These are phyloP conservation scores for Pythium angustatum DNA, from an alignment of 352 stramenopile genomes.

Conservation along the genomic window DNA sequence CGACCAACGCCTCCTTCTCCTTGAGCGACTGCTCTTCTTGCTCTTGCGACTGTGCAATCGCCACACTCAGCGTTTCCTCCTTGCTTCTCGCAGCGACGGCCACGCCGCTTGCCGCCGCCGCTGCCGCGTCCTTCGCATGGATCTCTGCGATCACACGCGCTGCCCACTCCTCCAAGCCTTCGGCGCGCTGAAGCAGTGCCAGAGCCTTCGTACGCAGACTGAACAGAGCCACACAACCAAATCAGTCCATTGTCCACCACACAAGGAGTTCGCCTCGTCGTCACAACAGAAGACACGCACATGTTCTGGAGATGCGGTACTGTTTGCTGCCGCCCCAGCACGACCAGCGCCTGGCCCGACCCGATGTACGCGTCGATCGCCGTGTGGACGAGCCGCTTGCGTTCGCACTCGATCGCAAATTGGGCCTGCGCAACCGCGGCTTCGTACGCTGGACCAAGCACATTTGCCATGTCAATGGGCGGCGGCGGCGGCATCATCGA, in stretches of 20 bases:
- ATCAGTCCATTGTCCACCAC: too few species aligned
- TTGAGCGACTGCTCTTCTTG: slow-evolving; percentile 36
- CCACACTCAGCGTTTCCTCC: slow-evolving; percentile 38
- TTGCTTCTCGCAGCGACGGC: slow-evolving; percentile 4
- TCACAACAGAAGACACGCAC: slow-evolving; percentile 23
- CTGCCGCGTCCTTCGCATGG: slow-evolving; percentile 4
- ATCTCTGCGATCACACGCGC: slow-evolving; percentile 39
- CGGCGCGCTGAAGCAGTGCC: slow-evolving; percentile 68
- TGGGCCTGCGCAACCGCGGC: slow-evolving; percentile 63
- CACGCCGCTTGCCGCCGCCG: not conserved
- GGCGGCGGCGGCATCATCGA: slow-evolving; percentile 17
- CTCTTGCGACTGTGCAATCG: slow-evolving; percentile 53
- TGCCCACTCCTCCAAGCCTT: slow-evolving; percentile 68
- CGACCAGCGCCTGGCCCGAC: slow-evolving; percentile 66
- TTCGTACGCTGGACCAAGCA: slow-evolving; percentile 64
- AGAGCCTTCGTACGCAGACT: slow-evolving; percentile 80
- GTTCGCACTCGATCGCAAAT: slow-evolving; percentile 70
- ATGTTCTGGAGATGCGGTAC: slow-evolving; percentile 72
- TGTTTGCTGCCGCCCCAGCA: slow-evolving; percentile 60
- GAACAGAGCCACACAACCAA: too few species aligned
- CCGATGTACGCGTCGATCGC: slow-evolving; percentile 75
- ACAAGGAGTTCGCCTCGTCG: too few species aligned
- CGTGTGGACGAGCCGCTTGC: slow-evolving; percentile 54
- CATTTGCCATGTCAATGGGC: slow-evolving; percentile 33
- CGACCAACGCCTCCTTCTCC: slow-evolving; percentile 64